phyloP scores from a whole-genome alignment of 495 filamentous ascomycete species.

The Usnea hakonensis region DNA sequence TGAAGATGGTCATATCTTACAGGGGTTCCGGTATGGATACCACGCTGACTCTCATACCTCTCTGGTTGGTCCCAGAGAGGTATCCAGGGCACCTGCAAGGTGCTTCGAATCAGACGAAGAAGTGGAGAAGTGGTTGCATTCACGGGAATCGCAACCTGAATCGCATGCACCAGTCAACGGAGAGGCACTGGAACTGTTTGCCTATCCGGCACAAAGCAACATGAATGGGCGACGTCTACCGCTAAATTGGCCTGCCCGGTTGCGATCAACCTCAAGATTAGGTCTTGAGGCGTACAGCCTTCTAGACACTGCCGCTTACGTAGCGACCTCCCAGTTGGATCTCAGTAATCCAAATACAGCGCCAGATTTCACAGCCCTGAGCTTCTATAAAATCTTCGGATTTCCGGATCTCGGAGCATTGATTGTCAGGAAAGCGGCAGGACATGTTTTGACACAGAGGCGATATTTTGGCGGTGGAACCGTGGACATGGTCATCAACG shows the following conservation, averaged over 20 bases:
- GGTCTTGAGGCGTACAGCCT: conserved; percentile 51
- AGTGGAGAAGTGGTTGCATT: conserved; percentile 60
- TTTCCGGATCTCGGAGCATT: conserved; percentile 70
- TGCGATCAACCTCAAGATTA: conserved; percentile 37
- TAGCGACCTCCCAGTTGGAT: conserved; percentile 56
- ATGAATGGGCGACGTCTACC: conserved; percentile 67
- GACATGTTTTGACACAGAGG: conserved; percentile 1
- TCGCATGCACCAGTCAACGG: background rate
- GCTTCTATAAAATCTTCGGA: conserved; percentile 79
- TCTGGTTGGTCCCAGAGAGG: conserved; percentile 60
- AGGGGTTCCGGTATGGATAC: conserved; percentile 64
- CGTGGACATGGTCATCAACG: conserved; percentile 53
- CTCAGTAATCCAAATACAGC: conserved; percentile 51
- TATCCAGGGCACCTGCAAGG: conserved; percentile 44
- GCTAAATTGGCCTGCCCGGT: conserved; percentile 46
- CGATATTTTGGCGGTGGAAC: conserved; percentile 64
- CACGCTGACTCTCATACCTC: conserved; percentile 70
- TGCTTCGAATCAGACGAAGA: conserved; percentile 61
- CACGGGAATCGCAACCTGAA: background rate
- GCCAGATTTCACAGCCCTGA: conserved; percentile 65
- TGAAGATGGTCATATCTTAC: too few species aligned
- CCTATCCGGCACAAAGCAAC: conserved; percentile 73
- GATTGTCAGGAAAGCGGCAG: conserved; percentile 5
- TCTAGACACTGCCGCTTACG: conserved; percentile 65
- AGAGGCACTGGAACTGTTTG: too few species aligned